Evolutionary conservation across 371 early-diverging fungal genomes (phyloP).

Genomic region (Rhizopus stolonifer): DNA sequence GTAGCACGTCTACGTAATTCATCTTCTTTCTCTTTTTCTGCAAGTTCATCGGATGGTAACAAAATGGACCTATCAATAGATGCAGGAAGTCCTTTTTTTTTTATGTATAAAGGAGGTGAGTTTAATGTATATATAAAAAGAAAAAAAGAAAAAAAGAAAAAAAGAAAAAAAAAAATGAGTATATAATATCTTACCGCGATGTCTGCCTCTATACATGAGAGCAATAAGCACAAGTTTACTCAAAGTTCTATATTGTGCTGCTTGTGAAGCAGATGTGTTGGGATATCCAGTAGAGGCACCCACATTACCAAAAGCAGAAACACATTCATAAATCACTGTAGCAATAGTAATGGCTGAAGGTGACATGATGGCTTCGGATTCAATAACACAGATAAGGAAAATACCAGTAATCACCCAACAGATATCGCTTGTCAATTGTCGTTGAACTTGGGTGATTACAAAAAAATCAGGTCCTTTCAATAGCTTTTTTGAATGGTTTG

Average conservation of each 20-base stretch:
- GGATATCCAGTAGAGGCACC: slow-evolving; percentile 44
- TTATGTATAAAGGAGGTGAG: no score
- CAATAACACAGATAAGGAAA: slow-evolving; percentile 33
- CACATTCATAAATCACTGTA: slow-evolving; percentile 44
- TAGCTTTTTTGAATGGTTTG: slow-evolving; percentile 33
- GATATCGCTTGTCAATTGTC: slow-evolving; percentile 46
- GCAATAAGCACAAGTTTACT: slow-evolving; percentile 41
- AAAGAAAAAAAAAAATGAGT: no score
- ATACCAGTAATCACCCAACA: slow-evolving; percentile 43
- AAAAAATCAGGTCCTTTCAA: slow-evolving; percentile 42
- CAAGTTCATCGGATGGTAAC: slow-evolving; percentile 37
- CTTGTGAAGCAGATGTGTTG: slow-evolving; percentile 34
- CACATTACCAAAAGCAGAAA: slow-evolving; percentile 44
- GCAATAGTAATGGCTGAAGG: slow-evolving; percentile 38
- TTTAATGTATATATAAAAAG: no score
- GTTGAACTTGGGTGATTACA: slow-evolving; percentile 45
- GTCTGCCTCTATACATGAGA: slow-evolving; percentile 46
- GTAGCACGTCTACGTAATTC: slow-evolving; percentile 26
- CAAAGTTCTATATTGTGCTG: slow-evolving; percentile 31
- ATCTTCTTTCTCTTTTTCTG: slow-evolving; percentile 31
- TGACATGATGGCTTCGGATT: slow-evolving; percentile 34
- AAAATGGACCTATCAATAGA: slow-evolving; percentile 50
- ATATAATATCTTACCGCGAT: slow-evolving; percentile 42
- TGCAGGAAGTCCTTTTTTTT: slow-evolving; percentile 46
- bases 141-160: no score